A percentile compares a stretch with the other conserved stretches of the same genome.
Evolutionary conservation across 495 filamentous ascomycete genomes (phyloP).

Genomic region (Penicillium steckii): DNA sequence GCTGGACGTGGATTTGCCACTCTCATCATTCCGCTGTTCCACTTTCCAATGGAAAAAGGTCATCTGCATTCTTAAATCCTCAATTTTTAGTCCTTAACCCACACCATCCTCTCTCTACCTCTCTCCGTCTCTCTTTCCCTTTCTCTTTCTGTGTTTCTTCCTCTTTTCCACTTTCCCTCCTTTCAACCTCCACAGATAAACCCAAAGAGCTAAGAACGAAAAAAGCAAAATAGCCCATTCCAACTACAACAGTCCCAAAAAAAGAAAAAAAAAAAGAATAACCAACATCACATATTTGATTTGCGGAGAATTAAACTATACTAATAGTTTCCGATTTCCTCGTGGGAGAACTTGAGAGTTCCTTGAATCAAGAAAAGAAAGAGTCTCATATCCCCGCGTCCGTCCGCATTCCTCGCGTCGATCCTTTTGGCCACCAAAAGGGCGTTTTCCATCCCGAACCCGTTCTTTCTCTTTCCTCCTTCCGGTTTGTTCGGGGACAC

Average conservation of each 20-base stretch:
- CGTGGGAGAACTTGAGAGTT: no score
- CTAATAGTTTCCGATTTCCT: no score
- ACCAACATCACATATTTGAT: no score
- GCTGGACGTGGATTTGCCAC: conserved; percentile 1
- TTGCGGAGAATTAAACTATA: no score
- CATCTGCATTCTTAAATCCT: background rate
- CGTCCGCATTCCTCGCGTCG: conserved; percentile 27
- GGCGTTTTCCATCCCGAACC: conserved; percentile 20
- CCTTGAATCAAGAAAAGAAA: conserved; percentile 3
- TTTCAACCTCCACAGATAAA: background rate
- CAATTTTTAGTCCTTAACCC: no score
- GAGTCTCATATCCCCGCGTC: conserved; percentile 14
- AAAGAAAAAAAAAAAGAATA: no score
- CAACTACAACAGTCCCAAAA: background rate
- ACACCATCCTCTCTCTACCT: background rate
- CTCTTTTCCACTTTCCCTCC: background rate
- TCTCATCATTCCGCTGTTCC: background rate
- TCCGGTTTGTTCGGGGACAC: conserved; percentile 7
- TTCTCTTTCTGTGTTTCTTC: background rate
- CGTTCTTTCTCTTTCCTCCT: conserved; percentile 9
- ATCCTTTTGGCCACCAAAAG: conserved; percentile 21
- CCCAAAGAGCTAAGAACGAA: no score
- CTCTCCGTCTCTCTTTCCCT: conserved; percentile 1
- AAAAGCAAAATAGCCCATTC: background rate
- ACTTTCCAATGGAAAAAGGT: background rate